phyloP scores from a whole-genome alignment of 139 green algal genomes.

The Spirogloea muscicola region DNA sequence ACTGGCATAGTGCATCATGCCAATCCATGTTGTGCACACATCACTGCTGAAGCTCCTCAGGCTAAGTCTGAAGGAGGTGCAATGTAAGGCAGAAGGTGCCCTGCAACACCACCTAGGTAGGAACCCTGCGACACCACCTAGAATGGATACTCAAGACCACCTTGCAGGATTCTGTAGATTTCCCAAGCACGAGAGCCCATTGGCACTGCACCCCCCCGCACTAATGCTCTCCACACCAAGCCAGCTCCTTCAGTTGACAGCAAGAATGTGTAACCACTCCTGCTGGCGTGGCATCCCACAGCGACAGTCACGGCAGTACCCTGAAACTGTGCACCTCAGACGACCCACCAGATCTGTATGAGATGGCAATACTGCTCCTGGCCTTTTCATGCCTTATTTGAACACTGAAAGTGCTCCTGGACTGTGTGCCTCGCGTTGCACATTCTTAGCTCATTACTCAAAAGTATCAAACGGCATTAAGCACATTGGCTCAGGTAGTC shows the following conservation, averaged over 20 bases:
- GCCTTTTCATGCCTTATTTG: not conserved
- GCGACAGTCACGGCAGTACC: constrained; percentile 27
- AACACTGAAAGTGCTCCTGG: too few species aligned
- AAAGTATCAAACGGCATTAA: constrained; percentile 5
- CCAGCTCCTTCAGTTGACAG: constrained; percentile 19
- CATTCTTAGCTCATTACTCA: not conserved
- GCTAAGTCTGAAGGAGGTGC: too few species aligned
- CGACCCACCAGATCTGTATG: too few species aligned
- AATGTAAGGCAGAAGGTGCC: too few species aligned
- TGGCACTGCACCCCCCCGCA: constrained; percentile 25
- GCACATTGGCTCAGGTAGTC: too few species aligned
- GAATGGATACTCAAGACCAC: too few species aligned
- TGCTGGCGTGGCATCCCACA: constrained; percentile 10
- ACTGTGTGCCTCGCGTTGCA: not conserved
- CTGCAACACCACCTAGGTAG: too few species aligned
- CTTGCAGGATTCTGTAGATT: constrained; percentile 40
- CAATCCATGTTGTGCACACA: too few species aligned
- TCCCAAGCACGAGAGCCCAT: constrained; percentile 38
- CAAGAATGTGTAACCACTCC: constrained; percentile 26
- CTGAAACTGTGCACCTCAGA: constrained; percentile 20
- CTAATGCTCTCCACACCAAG: constrained; percentile 17
- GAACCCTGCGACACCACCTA: too few species aligned
- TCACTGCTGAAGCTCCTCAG: too few species aligned
- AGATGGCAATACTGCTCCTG: too few species aligned
- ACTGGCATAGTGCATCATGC: too few species aligned